Conservation (phyloP, 129 eudicot genomes). For the Flaveria linearis region DNA sequence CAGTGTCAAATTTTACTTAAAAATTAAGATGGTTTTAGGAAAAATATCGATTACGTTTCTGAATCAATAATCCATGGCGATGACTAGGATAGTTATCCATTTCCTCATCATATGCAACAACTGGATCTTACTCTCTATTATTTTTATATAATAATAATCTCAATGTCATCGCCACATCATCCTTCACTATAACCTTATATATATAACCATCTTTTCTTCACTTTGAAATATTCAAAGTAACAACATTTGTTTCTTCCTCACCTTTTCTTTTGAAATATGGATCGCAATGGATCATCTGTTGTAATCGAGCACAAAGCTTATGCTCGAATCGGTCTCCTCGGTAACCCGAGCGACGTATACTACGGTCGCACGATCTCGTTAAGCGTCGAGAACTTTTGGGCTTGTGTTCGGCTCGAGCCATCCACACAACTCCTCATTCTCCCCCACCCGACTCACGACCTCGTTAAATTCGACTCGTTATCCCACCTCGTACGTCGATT, state of each 20-base stretch:
- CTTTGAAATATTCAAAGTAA: background rate
- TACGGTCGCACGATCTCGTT: slow-evolving; percentile 71
- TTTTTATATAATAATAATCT: background rate
- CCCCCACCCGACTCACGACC: slow-evolving; percentile 88
- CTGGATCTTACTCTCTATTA: background rate
- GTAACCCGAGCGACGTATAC: slow-evolving; percentile 93
- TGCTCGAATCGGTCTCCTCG: slow-evolving; percentile 82
- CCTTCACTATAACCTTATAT: too few species aligned
- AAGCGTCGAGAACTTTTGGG: slow-evolving; percentile 80
- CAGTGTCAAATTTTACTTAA: background rate
- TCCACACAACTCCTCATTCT: slow-evolving; percentile 61
- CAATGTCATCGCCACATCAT: too few species aligned
- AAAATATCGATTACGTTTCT: background rate
- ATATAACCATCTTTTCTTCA: too few species aligned
- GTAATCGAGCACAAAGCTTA: slow-evolving; percentile 68
- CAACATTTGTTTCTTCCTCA: background rate
- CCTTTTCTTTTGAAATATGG: slow-evolving; percentile 3
- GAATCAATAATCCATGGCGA: background rate
- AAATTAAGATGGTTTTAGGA: background rate
- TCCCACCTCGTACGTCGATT: slow-evolving; percentile 53
- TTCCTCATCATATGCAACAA: background rate
- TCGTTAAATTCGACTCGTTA: slow-evolving; percentile 68
- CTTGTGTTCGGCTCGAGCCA: slow-evolving; percentile 67
- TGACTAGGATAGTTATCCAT: slow-evolving; percentile 11
- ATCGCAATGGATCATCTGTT: slow-evolving; percentile 26